These are phyloP conservation scores for Saraca asoca DNA, from an alignment of 331 rosid species.

Conservation along the genomic window DNA sequence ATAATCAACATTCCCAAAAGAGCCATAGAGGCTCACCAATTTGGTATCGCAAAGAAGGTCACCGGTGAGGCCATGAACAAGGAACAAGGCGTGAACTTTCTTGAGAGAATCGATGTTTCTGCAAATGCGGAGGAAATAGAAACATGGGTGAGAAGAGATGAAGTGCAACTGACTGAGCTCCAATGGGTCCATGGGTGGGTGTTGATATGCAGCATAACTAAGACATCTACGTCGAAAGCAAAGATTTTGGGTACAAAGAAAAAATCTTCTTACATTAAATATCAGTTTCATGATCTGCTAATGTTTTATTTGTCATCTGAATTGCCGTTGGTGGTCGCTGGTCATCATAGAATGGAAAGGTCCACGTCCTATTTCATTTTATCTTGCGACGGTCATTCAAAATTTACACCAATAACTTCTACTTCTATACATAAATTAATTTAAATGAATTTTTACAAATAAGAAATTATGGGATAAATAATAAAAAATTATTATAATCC, in stretches of 20 bases:
- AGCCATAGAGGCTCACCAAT: constrained; percentile 61
- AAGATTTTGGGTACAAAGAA: constrained; percentile 2
- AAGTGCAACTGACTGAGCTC: constrained; percentile 29
- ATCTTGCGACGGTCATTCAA: too few relatives aligned
- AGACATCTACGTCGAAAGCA: constrained; percentile 35
- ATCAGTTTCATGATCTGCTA: constrained; percentile 30
- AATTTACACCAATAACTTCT: too few relatives aligned
- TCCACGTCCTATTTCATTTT: too few relatives aligned
- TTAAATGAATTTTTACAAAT: too few relatives aligned
- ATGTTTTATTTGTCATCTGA: background rate
- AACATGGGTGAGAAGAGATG: constrained; percentile 39
- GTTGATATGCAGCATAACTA: constrained; percentile 2
- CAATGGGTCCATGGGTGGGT: constrained; percentile 26
- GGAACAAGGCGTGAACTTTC: constrained; percentile 57
- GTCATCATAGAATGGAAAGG: too few relatives aligned
- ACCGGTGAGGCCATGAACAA: constrained; percentile 47
- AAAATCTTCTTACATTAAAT: constrained; percentile 3
- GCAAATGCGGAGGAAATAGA: constrained; percentile 54
- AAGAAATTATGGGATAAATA: too few relatives aligned
- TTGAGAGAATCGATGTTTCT: constrained; percentile 48
- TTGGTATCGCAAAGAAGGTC: constrained; percentile 49
- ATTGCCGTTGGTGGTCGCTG: constrained; percentile 45
- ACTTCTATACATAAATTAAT: too few relatives aligned
- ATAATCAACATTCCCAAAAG: constrained; percentile 49
- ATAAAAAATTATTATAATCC: too few relatives aligned